A percentile compares a stretch with the other conserved stretches of the same genome.
Conservation (phyloP, 192 early-diverging fungal genomes). For the Chytriomyces hyalinus region DNA sequence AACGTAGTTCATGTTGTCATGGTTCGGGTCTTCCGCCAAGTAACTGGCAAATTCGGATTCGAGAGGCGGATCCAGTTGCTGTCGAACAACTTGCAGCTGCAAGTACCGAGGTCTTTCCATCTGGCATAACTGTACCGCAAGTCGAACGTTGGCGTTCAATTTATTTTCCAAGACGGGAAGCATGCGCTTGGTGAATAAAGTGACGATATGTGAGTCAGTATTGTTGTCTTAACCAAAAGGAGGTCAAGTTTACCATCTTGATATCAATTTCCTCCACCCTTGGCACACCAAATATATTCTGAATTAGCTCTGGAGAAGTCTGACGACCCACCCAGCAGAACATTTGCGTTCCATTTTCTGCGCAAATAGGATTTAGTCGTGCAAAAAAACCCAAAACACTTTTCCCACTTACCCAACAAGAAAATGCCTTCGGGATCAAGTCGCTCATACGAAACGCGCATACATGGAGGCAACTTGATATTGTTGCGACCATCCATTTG, state of each 20-base stretch:
- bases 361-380: background rate
- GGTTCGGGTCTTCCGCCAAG: constrained; percentile 88
- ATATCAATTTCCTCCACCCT: constrained; percentile 75
- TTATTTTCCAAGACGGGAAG: constrained; percentile 74
- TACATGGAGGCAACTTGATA: constrained; percentile 68
- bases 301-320: constrained; percentile 64
- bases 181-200: constrained; percentile 47
- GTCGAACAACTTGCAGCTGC: constrained; percentile 77
- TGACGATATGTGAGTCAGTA: constrained; percentile 32
- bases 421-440: constrained; percentile 81
- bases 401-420: constrained; percentile 64
- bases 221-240: background rate
- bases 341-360: constrained; percentile 79
- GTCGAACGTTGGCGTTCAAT: constrained; percentile 66
- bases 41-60: constrained; percentile 81
- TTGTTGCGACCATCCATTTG: constrained; percentile 53
- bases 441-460: constrained; percentile 78
- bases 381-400: background rate
- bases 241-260: constrained; percentile 54
- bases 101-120: constrained; percentile 68
- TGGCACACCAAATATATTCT: constrained; percentile 80
- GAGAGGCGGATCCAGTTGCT: constrained; percentile 74
- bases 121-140: constrained; percentile 70
- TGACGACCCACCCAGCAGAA: constrained; percentile 89
- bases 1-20: constrained; percentile 88